Evolutionary conservation across 2,329 filamentous ascomycete species (phyloP), one percentile per base, ranked within the genome.

Genomic region (Pezicula rhizophila): DNA sequence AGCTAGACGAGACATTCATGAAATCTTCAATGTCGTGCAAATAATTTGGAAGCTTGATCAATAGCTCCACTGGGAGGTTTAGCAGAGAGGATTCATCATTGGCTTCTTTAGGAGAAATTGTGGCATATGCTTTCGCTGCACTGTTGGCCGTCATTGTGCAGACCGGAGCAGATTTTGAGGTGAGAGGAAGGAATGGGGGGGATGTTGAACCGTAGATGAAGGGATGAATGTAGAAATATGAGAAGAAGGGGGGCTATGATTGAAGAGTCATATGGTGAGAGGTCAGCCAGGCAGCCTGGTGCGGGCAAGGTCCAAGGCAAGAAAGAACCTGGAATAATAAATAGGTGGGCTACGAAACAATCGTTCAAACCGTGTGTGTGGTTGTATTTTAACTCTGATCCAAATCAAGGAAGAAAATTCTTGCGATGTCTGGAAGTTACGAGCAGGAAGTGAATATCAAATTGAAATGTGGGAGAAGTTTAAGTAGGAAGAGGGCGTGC

Each of bases 1-100:
- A 67, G 15, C 37, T 47, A 25, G 46, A 51, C 5, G 46, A 42
- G 28, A 42, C 23, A 25, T 51, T 63, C 17, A 35, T 61, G 48
- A 61, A 65, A 49, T 65, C 64, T 53, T 67, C 65, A 47, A 68
- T 66, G 50, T 65, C 40, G n/a, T 15, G 20, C 11, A 42, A 15
- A 42, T 42, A 28, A 26, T 10, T 31, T 14, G 40, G 40, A 26
- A 42, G 25, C 40, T 42, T 25, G 11, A 42, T 25, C 40, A 26
- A 28, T 10, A 42, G n/a, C 20, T 42, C 40, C 11, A 42, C 20
- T 7, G 40, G 40, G 10, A 42, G 25, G 11, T 26, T 42, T 11
- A 42, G 25, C 2, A 40, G 38, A 20, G 28, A 5, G 38, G 38
- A 17, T 18, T 40, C 17, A 17, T 23, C 10, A 17, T 23, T 5